Conservation (phyloP, 805 yeast genomes). For the Monosporozyma aerobia region DNA sequence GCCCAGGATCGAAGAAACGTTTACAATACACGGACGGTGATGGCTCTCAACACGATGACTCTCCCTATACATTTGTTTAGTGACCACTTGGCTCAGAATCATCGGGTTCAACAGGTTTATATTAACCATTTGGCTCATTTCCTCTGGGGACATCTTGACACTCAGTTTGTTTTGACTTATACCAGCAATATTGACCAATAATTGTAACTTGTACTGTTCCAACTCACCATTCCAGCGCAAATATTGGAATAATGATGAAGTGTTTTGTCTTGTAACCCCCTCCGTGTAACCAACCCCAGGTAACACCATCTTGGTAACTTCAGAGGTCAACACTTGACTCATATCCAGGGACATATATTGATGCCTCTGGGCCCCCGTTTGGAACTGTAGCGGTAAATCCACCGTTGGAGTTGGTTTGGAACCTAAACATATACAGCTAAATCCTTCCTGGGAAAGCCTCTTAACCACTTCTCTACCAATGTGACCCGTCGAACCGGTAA, state of each 20-base stretch:
- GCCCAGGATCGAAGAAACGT: slow-evolving; percentile 24
- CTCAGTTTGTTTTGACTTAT: slow-evolving; percentile 22
- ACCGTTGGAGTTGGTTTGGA: slow-evolving; percentile 11
- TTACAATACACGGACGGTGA: slow-evolving; percentile 16
- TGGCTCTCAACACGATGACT: neutral
- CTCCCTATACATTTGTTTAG: slow-evolving; percentile 18
- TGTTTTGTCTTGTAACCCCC: neutral
- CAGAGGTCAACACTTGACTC: neutral
- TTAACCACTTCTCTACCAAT: slow-evolving; percentile 32
- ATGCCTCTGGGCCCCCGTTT: slow-evolving; percentile 13
- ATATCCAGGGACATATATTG: slow-evolving; percentile 15
- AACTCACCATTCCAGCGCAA: neutral
- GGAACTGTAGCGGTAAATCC: slow-evolving; percentile 1
- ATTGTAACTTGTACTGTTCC: neutral
- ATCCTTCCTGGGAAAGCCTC: slow-evolving; percentile 19
- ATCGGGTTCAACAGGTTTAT: slow-evolving; percentile 23
- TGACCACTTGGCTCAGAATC: slow-evolving; percentile 15
- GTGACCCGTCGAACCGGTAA: slow-evolving; percentile 39
- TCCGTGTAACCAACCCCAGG: neutral
- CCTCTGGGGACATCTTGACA: slow-evolving; percentile 10
- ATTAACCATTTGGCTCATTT: slow-evolving; percentile 18
- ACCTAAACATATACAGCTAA: slow-evolving; percentile 23
- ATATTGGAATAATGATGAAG: neutral
- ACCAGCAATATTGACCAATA: slow-evolving; percentile 28
- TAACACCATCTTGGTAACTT: neutral